These are phyloP conservation scores for Lecanosticta acicola DNA, from an alignment of 2,329 filamentous ascomycete genomes.

Conservation along the genomic window DNA sequence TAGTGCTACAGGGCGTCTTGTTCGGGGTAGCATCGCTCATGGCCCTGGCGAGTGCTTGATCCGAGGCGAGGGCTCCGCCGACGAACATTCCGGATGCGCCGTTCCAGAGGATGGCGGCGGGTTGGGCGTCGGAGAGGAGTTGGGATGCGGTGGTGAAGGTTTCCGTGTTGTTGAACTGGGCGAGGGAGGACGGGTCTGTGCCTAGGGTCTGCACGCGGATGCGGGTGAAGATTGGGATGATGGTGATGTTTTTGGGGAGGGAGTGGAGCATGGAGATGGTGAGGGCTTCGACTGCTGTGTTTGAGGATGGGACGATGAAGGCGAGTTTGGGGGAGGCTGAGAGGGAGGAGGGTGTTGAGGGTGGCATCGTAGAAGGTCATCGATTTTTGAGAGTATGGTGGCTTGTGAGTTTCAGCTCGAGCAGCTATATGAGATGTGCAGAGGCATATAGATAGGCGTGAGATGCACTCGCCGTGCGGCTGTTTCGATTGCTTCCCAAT, in stretches of 20 bases:
- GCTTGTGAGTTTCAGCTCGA: too few relatives aligned
- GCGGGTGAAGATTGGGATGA: slow-evolving; percentile 34
- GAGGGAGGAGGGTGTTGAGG: slow-evolving; percentile 14
- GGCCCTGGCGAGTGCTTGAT: slow-evolving; percentile 11
- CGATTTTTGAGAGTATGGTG: background rate
- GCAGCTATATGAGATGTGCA: too few relatives aligned
- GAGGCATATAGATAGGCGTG: too few relatives aligned
- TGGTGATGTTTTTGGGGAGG: slow-evolving; percentile 31
- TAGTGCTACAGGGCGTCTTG: slow-evolving; percentile 19
- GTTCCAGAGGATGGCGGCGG: slow-evolving; percentile 30
- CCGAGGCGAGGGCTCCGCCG: slow-evolving; percentile 17
- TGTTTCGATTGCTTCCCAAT: too few relatives aligned
- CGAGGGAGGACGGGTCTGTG: slow-evolving; percentile 30
- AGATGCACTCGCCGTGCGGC: too few relatives aligned
- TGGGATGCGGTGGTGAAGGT: slow-evolving; percentile 26
- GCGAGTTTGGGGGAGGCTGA: slow-evolving; percentile 29
- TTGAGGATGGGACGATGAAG: slow-evolving; percentile 42
- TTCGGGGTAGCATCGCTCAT: slow-evolving; percentile 14
- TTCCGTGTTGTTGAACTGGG: slow-evolving; percentile 31
- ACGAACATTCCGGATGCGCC: slow-evolving; percentile 31
- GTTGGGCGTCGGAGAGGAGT: slow-evolving; percentile 30
- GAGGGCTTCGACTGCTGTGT: slow-evolving; percentile 42
- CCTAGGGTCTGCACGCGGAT: slow-evolving; percentile 39
- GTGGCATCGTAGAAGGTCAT: slow-evolving; percentile 1
- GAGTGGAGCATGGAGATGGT: slow-evolving; percentile 35